Conservation (phyloP, 2,329 filamentous ascomycete genomes). For the Ceratocystis alfenasii region DNA sequence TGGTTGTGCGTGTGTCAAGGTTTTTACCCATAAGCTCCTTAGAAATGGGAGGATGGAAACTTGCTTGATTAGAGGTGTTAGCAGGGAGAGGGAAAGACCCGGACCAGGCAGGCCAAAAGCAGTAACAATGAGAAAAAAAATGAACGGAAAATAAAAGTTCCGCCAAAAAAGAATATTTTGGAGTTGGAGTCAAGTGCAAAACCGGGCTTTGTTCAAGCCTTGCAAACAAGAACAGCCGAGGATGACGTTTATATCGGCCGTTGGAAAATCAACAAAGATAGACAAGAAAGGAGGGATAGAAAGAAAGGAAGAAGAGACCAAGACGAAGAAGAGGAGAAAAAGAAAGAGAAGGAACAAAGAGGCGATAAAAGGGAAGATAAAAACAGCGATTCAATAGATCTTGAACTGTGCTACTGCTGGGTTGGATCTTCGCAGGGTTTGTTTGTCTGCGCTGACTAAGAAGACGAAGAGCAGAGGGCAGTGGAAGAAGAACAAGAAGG, state of each 20-base stretch:
- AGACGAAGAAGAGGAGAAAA: neutral
- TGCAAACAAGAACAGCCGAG: slow-evolving; percentile 3
- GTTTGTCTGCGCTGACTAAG: neutral
- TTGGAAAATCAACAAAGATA: neutral
- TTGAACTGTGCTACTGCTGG: neutral
- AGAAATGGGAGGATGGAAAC: neutral
- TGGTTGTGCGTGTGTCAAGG: neutral
- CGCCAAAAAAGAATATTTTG: neutral
- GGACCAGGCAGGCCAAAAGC: neutral
- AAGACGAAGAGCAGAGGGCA: neutral
- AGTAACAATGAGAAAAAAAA: neutral
- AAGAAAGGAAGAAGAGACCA: neutral
- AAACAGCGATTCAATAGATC: neutral
- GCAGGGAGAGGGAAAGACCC: neutral
- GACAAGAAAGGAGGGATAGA: neutral
- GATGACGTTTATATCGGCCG: slow-evolving; percentile 12
- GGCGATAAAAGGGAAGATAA: neutral
- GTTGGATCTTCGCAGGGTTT: slow-evolving; percentile 5
- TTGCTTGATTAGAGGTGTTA: neutral
- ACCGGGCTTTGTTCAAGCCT: neutral
- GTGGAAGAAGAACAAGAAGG: neutral
- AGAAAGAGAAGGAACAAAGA: neutral
- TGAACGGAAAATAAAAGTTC: neutral
- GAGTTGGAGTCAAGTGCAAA: neutral
- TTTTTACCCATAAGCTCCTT: neutral